Evolutionary conservation across 441 rosid species (phyloP).

Genomic region (Adansonia gregorii): DNA sequence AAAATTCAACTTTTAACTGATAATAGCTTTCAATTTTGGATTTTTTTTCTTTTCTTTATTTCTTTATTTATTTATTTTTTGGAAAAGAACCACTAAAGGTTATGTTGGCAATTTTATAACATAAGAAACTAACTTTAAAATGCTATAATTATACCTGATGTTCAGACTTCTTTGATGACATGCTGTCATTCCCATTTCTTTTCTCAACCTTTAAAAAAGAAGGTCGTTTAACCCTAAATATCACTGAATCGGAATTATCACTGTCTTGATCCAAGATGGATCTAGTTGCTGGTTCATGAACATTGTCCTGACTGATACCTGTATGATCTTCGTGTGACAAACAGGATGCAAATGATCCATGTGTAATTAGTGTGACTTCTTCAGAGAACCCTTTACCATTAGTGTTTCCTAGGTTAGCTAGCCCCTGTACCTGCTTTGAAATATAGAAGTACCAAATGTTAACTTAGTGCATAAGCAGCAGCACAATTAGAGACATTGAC

Average conservation of each 20-base stretch:
- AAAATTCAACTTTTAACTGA: background rate
- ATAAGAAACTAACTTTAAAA: conserved; percentile 7
- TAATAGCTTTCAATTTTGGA: background rate
- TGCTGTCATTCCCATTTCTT: conserved; percentile 46
- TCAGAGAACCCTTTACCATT: conserved; percentile 41
- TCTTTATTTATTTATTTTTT: background rate
- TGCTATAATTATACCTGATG: conserved; percentile 50
- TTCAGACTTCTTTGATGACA: conserved; percentile 45
- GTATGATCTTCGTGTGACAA: conserved; percentile 43
- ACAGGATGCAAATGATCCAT: conserved; percentile 44
- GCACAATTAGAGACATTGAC: background rate
- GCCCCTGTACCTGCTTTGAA: conserved; percentile 47
- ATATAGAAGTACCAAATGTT: conserved; percentile 14
- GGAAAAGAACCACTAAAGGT: background rate
- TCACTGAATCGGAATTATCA: conserved; percentile 87
- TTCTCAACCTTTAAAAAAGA: conserved; percentile 64
- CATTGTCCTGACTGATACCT: conserved; percentile 32
- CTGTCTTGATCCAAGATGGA: conserved; percentile 48
- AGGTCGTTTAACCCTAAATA: conserved; percentile 93
- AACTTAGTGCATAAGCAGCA: background rate
- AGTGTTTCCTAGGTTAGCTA: conserved; percentile 44
- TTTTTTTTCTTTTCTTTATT: no score
- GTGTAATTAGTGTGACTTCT: conserved; percentile 45
- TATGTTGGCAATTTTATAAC: conserved; percentile 14
- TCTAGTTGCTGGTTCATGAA: conserved; percentile 38